phyloP scores from a whole-genome alignment of 805 yeast species.

The Kuraishia cidri region DNA sequence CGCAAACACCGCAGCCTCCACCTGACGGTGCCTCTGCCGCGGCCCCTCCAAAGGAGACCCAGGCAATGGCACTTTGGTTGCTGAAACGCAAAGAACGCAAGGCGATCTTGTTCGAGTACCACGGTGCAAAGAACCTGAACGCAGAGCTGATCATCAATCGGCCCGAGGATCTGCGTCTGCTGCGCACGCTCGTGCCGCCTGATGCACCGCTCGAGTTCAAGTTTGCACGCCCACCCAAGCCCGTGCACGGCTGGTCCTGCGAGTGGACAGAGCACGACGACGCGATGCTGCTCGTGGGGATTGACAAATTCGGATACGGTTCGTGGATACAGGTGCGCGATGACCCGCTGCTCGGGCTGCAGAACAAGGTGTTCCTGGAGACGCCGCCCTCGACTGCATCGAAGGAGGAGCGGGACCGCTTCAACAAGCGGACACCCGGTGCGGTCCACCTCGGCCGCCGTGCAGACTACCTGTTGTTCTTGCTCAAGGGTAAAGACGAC shows the following conservation, averaged over 20 bases:
- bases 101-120: slow-evolving; percentile 83
- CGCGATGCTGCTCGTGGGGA: slow-evolving; percentile 79
- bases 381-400: slow-evolving; percentile 14
- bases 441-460: slow-evolving; percentile 89
- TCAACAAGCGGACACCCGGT: slow-evolving; percentile 70
- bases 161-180: slow-evolving; percentile 72
- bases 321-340: slow-evolving; percentile 93
- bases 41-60: slow-evolving; percentile 25
- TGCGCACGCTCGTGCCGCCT: slow-evolving; percentile 42
- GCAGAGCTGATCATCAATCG: slow-evolving; percentile 82
- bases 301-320: slow-evolving; percentile 90
- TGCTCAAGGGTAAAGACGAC: slow-evolving; percentile 42
- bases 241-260: slow-evolving; percentile 87
- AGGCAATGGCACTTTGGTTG: slow-evolving; percentile 39
- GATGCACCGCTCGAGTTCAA: slow-evolving; percentile 54
- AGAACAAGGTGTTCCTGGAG: slow-evolving; percentile 74
- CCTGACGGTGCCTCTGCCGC: slow-evolving; percentile 7
- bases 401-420: slow-evolving; percentile 25
- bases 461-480: slow-evolving; percentile 73
- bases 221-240: slow-evolving; percentile 58
- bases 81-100: slow-evolving; percentile 76
- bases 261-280: slow-evolving; percentile 82
- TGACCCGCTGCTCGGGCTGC: slow-evolving; percentile 83
- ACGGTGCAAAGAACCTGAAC: slow-evolving; percentile 80
- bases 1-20: slow-evolving; percentile 6